Evolutionary conservation across 768 basidiomycete species (phyloP), one percentile per base, ranked within the genome.

Genomic region (Naganishia onofrii): DNA sequence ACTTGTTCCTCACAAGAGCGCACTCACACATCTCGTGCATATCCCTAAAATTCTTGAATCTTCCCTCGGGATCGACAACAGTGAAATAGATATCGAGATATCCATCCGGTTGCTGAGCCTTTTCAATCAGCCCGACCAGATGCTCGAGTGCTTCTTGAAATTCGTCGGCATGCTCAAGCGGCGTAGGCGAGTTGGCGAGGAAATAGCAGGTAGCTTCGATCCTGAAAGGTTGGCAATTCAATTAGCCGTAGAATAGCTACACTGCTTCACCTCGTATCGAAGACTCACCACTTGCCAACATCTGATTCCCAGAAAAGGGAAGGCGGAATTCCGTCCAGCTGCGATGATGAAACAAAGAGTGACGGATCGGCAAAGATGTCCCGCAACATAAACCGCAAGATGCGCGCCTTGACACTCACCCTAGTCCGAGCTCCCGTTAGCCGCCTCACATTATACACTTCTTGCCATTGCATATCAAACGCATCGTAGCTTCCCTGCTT

Each of bases 11-110:
- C 15, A 3, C 15, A 19, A 3, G 4, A 48, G 57, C 44, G 15
- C 3, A 67, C 75, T 71, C 56, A 76, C 75, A 76, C 71, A 74
- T 73, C 70, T 76, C 75, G 48, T 74, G 73, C 72, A 74, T 64
- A 66, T 76, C 75, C 31, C 75, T 28, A 28, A 76, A 52, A 46
- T 76, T 76, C 70, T 76, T 72, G 71, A 71, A 74, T 44, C 65
- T 34, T 13, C 75, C 75, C 15, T 67, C 70, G 4, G 65, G 57
- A 51, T 76, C 75, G 1, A 74, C 75, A 17, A 74, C 72, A 4
- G 70, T 74, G 53, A 76, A 76, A 57, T 76, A 76, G 67, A 74
- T 71, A 54, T 71, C 70, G 44, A 76, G 52, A 32, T 76, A 76
- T 9, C 75, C 75, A 63, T 76, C 75, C 12, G 73, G 73, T 42